Base-by-base conservation (phyloP, 306 rosid species). In the Cucumis cinereus region DNA sequence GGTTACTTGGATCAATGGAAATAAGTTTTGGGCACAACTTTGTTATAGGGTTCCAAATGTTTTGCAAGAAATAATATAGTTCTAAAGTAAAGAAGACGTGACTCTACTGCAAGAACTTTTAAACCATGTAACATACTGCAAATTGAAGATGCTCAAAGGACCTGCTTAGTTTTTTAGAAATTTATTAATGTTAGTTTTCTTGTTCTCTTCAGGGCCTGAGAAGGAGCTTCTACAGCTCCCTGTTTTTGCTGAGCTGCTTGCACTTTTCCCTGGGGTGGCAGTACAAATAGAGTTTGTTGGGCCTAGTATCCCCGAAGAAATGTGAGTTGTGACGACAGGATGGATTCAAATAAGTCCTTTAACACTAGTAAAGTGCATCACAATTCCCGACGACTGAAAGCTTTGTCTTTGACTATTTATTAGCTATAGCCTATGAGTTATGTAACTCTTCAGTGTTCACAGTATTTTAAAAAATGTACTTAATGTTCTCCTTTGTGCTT, bases 151-250 rank as follows among this genome's bases (percentile, higher is more conserved):
- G 52, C 52, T 43, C 41, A 38, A 38, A 38, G 41, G 41, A 38
- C 41, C 41, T 7, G 41, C 41, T 38, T 41, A 5, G 16, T 45
- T 45, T 45, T 45, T 2, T 45, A 45, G 52, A 16, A 45, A 45
- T 45, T 45, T 16, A 10, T 45, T 45, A 45, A 3, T 4, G 52
- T 45, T 45, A 13, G 52, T 45, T 45, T 45, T 45, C 52, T 45
- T 45, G 16, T 45, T 16, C 52, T 12, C 16, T 45, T 45, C 81
- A 94, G 98, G 97, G 55, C 96, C 98, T 40, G 98, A 90, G 83
- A 91, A 89, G 80, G 98, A 91, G 88, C 85, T 91, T 80, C 84
- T 81, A 78, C 97, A 94, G 87, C 97, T 91, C 54, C 79, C 85
- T 35, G 86, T 85, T 76, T 91, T 94, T 82, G 90, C 90, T 55